Percentiles rank a stretch among this genome's conserved stretches.
Conservation (phyloP, 1,139 yeast species). For the Sugiyamaella castrensis region DNA sequence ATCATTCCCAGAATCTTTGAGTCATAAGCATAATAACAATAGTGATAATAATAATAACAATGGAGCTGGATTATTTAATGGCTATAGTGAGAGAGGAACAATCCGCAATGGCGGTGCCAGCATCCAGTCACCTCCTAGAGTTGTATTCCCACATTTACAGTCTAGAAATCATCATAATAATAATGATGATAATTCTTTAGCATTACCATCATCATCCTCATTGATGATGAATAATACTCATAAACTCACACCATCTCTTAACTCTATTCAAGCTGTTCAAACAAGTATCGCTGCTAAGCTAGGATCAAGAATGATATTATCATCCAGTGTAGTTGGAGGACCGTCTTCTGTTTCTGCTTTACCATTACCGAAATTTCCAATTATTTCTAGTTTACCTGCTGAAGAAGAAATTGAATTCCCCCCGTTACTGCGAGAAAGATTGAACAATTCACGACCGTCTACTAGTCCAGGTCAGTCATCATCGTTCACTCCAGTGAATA, state of each 20-base stretch:
- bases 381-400: constrained; percentile 16
- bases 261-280: constrained; percentile 17
- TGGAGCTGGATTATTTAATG: constrained; percentile 11
- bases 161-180: background rate
- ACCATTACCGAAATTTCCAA: constrained; percentile 19
- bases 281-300: constrained; percentile 14
- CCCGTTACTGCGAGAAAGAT: constrained; percentile 9
- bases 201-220: too few relatives aligned
- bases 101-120: background rate
- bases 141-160: constrained; percentile 10
- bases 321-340: background rate
- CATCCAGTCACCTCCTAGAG: constrained; percentile 10
- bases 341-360: constrained; percentile 3
- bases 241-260: constrained; percentile 13
- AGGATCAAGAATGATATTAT: constrained; percentile 10
- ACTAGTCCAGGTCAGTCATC: background rate
- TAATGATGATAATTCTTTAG: background rate
- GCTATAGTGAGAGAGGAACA: constrained; percentile 14
- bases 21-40: background rate
- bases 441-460: background rate
- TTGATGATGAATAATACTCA: background rate
- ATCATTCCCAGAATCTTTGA: background rate
- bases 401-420: constrained; percentile 15
- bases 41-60: background rate
- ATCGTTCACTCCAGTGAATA: background rate